A percentile compares a stretch with the other conserved stretches of the same genome.
These are phyloP conservation scores for Sphaerulina musiva DNA, from an alignment of 2,329 filamentous ascomycete genomes.

Conservation along the genomic window DNA sequence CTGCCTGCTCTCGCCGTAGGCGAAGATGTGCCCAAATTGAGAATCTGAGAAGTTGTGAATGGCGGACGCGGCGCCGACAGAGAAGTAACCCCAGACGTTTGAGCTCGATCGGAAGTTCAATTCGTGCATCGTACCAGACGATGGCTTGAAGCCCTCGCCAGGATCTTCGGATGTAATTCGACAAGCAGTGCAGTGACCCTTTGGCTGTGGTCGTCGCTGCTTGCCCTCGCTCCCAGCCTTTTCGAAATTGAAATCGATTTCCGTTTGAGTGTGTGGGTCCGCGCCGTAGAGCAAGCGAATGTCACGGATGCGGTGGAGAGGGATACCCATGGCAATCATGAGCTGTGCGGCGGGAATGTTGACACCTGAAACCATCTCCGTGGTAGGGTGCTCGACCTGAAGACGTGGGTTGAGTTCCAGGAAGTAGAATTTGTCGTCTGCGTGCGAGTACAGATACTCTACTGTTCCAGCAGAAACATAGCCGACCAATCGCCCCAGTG, in stretches of 20 bases:
- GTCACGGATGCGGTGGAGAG: slow-evolving; percentile 88
- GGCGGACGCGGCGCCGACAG: slow-evolving; percentile 88
- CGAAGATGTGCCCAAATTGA: slow-evolving; percentile 98
- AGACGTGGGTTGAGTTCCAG: slow-evolving; percentile 97
- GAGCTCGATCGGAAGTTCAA: slow-evolving; percentile 98
- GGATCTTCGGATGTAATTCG: slow-evolving; percentile 99
- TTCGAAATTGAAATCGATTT: slow-evolving; percentile 96
- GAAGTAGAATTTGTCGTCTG: slow-evolving; percentile 99
- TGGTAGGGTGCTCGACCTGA: slow-evolving; percentile 98
- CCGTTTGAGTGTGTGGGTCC: slow-evolving; percentile 75
- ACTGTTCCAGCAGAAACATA: slow-evolving; percentile 99
- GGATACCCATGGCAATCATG: slow-evolving; percentile 97
- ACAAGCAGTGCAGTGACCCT: slow-evolving; percentile 95
- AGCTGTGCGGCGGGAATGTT: slow-evolving; percentile 95
- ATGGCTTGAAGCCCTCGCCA: slow-evolving; percentile 98
- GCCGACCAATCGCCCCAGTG: slow-evolving; percentile 85
- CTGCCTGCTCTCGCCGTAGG: slow-evolving; percentile 93
- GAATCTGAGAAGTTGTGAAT: slow-evolving; percentile 99
- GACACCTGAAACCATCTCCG: slow-evolving; percentile 98
- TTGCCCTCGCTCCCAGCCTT: slow-evolving; percentile 73
- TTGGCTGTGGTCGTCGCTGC: slow-evolving; percentile 84
- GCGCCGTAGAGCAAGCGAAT: slow-evolving; percentile 94
- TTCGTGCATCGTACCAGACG: slow-evolving; percentile 97
- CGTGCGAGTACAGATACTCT: slow-evolving; percentile 96
- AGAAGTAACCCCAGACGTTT: slow-evolving; percentile 99